A percentile compares a stretch with the other conserved stretches of the same genome.
phyloP scores from a whole-genome alignment of 306 rosid genomes.

The Datisca glomerata region DNA sequence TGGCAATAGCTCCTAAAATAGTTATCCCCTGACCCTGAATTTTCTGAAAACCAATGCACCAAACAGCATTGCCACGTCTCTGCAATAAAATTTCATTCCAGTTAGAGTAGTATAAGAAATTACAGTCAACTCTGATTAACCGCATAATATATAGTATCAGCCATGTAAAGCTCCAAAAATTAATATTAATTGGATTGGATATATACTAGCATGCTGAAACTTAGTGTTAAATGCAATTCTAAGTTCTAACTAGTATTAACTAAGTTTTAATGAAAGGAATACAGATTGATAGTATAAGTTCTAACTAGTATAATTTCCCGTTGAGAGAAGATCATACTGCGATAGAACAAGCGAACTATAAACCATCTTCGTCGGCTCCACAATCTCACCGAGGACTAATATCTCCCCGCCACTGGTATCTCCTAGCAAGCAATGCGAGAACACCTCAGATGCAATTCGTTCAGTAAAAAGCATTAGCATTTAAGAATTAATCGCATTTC shows the following conservation, averaged over 20 bases:
- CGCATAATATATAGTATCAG: no score
- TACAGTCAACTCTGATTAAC: background rate
- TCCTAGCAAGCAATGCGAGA: conserved; percentile 69
- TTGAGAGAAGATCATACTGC: no score
- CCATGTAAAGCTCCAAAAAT: no score
- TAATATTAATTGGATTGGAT: no score
- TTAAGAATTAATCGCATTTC: no score
- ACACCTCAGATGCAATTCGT: conserved; percentile 53
- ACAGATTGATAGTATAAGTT: no score
- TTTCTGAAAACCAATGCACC: conserved; percentile 80
- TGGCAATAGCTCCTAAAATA: conserved; percentile 50
- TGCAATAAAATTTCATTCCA: conserved; percentile 17
- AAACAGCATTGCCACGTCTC: conserved; percentile 38
- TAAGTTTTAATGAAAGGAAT: no score
- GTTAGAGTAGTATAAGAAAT: background rate
- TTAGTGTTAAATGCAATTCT: no score
- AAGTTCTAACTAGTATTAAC: no score
- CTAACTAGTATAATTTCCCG: no score
- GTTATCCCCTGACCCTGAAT: conserved; percentile 44
- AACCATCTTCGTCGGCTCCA: conserved; percentile 59
- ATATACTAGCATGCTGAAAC: no score
- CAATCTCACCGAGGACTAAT: conserved; percentile 68
- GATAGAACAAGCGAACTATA: conserved; percentile 55
- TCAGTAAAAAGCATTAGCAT: conserved; percentile 53
- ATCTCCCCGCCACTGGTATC: conserved; percentile 64